phyloP scores from a whole-genome alignment of 208 protist genomes.

The Trichomonas gallinae region DNA sequence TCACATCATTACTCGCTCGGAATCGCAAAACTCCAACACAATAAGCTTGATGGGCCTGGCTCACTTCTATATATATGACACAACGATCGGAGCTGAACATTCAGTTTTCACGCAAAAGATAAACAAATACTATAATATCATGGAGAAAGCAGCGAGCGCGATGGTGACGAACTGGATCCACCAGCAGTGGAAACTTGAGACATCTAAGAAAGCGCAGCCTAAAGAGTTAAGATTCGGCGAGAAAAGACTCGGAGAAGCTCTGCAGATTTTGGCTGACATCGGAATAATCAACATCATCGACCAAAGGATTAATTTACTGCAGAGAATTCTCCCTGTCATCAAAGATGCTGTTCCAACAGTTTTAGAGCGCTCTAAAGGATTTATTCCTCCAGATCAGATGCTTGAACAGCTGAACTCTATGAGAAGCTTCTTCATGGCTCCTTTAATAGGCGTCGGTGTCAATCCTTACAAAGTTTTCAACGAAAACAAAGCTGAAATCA shows the following conservation, averaged over 20 bases:
- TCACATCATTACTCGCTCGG: neutral
- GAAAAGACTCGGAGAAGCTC: neutral
- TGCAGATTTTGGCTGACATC: neutral
- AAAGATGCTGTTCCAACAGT: neutral
- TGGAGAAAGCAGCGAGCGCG: neutral
- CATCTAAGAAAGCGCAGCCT: neutral
- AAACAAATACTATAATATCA: neutral
- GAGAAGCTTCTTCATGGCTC: neutral
- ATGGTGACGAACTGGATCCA: neutral
- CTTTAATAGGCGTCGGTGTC: neutral
- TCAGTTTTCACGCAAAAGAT: neutral
- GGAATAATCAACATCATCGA: neutral
- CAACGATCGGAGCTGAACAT: neutral
- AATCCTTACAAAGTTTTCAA: neutral
- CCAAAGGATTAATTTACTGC: neutral
- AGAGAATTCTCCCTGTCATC: neutral
- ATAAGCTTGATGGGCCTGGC: neutral
- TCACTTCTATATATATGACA: neutral
- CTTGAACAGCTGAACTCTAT: neutral
- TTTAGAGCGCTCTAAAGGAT: neutral
- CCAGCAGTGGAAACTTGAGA: neutral
- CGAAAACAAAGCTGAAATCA: neutral
- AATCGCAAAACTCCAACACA: neutral
- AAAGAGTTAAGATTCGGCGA: neutral
- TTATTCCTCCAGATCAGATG: neutral